These are phyloP conservation scores for Penicillium sp. DNA, from an alignment of 2,329 filamentous ascomycete genomes.

Conservation along the genomic window DNA sequence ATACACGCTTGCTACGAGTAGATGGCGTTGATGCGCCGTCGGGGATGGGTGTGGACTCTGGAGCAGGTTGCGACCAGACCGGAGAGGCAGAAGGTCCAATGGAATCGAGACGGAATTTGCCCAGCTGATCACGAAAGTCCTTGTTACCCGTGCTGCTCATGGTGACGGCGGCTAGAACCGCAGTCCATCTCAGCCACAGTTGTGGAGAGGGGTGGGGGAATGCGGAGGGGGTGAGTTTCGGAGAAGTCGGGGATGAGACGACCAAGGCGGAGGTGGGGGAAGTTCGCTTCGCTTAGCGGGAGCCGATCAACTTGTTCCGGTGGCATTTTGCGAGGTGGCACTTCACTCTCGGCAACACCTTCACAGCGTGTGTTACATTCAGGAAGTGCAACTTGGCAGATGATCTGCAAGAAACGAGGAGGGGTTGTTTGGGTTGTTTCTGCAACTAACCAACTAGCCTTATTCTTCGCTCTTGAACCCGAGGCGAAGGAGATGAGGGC, in stretches of 20 bases:
- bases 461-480: not conserved
- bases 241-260: not conserved
- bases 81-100: constrained; percentile 9
- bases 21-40: constrained; percentile 11
- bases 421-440: not conserved
- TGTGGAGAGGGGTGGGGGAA: not conserved
- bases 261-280: not conserved
- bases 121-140: constrained; percentile 35
- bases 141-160: constrained; percentile 27
- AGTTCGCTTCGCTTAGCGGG: constrained; percentile 4
- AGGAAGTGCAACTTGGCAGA: not conserved
- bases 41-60: constrained; percentile 4
- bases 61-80: constrained; percentile 12
- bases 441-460: not conserved
- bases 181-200: constrained; percentile 26
- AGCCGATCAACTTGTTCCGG: constrained; percentile 2
- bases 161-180: constrained; percentile 29
- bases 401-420: constrained; percentile 4
- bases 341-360: not conserved
- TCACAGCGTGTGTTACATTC: not conserved
- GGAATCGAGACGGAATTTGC: constrained; percentile 32
- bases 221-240: not conserved
- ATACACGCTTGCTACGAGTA: constrained; percentile 38
- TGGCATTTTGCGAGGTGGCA: constrained; percentile 7
- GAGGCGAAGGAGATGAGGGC: not conserved